Base-by-base conservation (phyloP, 2,329 filamentous ascomycete genomes). In the Ceratocystiopsis minuta region DNA sequence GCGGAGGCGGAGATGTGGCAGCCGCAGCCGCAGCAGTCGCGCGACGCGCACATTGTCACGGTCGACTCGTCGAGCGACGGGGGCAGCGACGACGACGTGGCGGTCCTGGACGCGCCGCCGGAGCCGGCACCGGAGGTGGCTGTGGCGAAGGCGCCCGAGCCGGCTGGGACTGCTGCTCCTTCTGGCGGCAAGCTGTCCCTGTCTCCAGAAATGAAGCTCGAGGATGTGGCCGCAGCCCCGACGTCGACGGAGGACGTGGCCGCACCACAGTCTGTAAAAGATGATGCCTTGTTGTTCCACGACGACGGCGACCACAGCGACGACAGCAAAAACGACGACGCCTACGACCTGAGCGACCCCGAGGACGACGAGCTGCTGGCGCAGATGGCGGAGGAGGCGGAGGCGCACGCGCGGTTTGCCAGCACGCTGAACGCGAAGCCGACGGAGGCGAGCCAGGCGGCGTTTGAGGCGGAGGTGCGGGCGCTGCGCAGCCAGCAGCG, bases 341-440 rank as follows among this genome's bases (percentile, higher is more conserved):
- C 82, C 47, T 74, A 78, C 39, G 73, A 78, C 16, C 78, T 80
- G 51, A 90, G 82, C 32, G 88, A 96, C 49, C 81, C 85, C 0
- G 90, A 94, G 58, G 88, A 96, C 48, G 87, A 87, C 54, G 86
- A 94, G 51, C 68, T 98, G 7, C 70, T 96, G 43, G 75, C 73
- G 7, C 85, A 88, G 50, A 75, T 98, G 51, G 87, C 85, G 0
- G 75, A 80, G 20, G 92, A 98, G 66, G 84, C 82, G 1, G 84
- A 94, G 60, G 90, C 95, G 52, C 88, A 98, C 54, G 86, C 83
- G 4, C 78, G 88, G 6, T 98, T 98, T 54, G 85, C 87, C 2
- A 87, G 82, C 49, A 77, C 81, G 38, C 68, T 98, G 12, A 94
- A 92, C 57, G 72, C 81, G 53, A 80, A 80, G 49, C 69, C 79